Conservation (phyloP, 2,329 filamentous ascomycete genomes). For the Diaporthe humulicola region DNA sequence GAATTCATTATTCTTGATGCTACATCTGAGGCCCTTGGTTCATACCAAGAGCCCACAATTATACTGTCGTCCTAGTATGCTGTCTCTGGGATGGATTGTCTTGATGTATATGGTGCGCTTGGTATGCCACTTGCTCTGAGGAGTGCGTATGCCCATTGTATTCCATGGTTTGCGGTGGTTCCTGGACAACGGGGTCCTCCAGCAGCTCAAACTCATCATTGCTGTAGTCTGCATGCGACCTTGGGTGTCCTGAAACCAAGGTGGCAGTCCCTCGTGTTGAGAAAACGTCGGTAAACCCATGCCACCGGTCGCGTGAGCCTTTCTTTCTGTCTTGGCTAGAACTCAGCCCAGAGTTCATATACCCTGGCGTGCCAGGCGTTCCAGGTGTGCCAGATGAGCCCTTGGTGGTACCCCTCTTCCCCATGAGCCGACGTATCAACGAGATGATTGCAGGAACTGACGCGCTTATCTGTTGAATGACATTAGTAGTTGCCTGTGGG, state of each 20-base stretch:
- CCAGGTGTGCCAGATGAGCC: background rate
- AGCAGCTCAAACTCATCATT: slow-evolving; percentile 6
- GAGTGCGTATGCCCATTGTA: background rate
- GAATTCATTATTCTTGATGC: no score
- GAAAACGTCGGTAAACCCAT: background rate
- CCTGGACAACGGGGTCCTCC: background rate
- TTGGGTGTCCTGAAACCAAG: background rate
- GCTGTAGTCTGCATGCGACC: background rate
- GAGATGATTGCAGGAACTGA: background rate
- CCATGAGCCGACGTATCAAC: background rate
- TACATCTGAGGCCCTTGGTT: no score
- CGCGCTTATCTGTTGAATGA: background rate
- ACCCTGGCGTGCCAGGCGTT: background rate
- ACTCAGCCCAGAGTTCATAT: background rate
- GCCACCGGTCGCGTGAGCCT: background rate
- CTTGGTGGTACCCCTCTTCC: background rate
- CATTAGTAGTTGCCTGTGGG: background rate
- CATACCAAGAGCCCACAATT: background rate
- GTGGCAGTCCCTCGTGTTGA: background rate
- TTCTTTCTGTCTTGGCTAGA: background rate
- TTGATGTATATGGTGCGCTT: background rate
- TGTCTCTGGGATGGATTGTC: background rate
- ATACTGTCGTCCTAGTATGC: background rate
- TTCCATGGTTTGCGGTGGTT: background rate
- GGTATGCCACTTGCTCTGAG: background rate